Percentiles rank a stretch among this genome's conserved stretches.
These are phyloP conservation scores for Ceratobasidium sp. DNA, from an alignment of 1,284 basidiomycete genomes.

Conservation along the genomic window DNA sequence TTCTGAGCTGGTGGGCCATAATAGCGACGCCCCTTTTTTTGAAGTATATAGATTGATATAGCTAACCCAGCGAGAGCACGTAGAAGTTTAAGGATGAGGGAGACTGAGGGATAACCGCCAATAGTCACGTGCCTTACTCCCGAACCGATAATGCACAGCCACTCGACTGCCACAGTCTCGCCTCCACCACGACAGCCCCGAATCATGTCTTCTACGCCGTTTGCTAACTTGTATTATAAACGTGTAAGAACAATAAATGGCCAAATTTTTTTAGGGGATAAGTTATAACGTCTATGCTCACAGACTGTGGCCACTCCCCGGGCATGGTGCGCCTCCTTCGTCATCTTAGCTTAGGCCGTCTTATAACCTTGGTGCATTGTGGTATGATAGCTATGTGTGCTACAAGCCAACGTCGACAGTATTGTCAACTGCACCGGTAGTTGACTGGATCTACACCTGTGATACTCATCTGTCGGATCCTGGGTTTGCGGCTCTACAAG, in stretches of 20 bases:
- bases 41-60: no score
- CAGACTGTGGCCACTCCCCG: constrained; percentile 50
- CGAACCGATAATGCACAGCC: constrained; percentile 6
- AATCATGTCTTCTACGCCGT: constrained; percentile 36
- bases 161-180: neutral
- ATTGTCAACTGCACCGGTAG: constrained; percentile 77
- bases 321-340: constrained; percentile 48
- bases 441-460: constrained; percentile 84
- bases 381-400: constrained; percentile 50
- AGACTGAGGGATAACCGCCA: neutral
- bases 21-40: no score
- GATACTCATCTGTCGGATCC: constrained; percentile 75
- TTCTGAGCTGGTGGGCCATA: constrained; percentile 25
- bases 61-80: neutral
- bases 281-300: neutral
- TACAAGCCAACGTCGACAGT: constrained; percentile 79
- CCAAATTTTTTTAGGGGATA: neutral
- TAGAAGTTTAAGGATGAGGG: neutral
- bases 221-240: constrained; percentile 38
- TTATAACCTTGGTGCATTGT: neutral
- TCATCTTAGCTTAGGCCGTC: constrained; percentile 10
- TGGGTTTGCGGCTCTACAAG: constrained; percentile 75
- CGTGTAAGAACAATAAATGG: constrained; percentile 17
- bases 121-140: neutral
- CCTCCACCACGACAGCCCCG: neutral